Percentiles rank a stretch among this genome's conserved stretches.
Conservation (phyloP, 2,329 filamentous ascomycete genomes). For the Fragosphaeria purpurea region DNA sequence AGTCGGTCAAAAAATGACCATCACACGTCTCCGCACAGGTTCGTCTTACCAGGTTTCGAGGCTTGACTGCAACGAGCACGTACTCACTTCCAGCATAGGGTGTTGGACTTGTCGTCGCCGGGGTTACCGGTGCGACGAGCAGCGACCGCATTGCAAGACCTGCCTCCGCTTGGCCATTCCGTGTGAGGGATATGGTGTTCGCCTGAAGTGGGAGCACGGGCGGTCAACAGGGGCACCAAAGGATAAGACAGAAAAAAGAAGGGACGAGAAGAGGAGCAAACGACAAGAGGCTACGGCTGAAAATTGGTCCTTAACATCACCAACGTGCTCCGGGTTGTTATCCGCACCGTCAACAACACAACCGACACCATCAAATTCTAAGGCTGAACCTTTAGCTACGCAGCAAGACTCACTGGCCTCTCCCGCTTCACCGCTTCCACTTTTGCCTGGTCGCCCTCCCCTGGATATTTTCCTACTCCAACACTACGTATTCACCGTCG, state of each 20-base stretch:
- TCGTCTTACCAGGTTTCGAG: neutral
- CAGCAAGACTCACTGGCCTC: too few species aligned
- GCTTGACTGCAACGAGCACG: neutral
- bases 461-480: conserved; percentile 3
- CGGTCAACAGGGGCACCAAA: neutral
- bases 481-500: conserved; percentile 6
- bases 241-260: too few species aligned
- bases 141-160: neutral
- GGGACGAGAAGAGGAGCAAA: too few species aligned
- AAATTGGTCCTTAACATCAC: too few species aligned
- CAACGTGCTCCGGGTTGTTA: too few species aligned
- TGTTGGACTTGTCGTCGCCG: conserved; percentile 4
- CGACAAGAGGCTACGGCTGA: neutral
- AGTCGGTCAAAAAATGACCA: neutral
- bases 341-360: too few species aligned
- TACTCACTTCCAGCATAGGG: conserved; percentile 7
- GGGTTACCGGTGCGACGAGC: neutral
- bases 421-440: neutral
- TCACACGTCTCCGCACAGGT: conserved; percentile 1
- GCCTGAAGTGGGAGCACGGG: conserved; percentile 12
- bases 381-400: too few species aligned
- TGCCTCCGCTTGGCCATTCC: neutral
- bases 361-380: too few species aligned
- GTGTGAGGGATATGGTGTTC: neutral
- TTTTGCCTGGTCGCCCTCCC: neutral